A percentile compares a stretch with the other conserved stretches of the same genome.
Conservation (phyloP, 2,329 filamentous ascomycete genomes). For the Botrytis pseudocinerea region DNA sequence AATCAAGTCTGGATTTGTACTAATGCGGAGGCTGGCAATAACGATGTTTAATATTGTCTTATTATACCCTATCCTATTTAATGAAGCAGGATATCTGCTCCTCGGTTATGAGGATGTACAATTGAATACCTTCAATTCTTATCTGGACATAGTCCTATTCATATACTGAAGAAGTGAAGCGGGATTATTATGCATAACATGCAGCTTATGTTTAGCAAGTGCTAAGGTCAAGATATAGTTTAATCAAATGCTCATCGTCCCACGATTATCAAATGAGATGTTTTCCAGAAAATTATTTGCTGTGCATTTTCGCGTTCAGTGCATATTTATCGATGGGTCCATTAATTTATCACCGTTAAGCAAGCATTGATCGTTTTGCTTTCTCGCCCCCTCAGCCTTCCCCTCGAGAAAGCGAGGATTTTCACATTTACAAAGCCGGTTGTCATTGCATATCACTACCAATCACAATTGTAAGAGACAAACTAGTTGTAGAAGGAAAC, state of each 20-base stretch:
- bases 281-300: background rate
- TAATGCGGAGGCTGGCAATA: background rate
- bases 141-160: background rate
- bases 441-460: background rate
- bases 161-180: background rate
- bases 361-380: background rate
- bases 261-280: background rate
- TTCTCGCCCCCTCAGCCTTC: too few relatives aligned
- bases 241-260: background rate
- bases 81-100: background rate
- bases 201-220: background rate
- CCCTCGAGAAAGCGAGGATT: background rate
- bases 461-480: too few relatives aligned
- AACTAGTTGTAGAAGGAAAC: background rate
- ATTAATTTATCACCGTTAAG: background rate
- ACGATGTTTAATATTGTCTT: background rate
- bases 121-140: background rate
- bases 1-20: background rate
- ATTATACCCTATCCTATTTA: constrained; percentile 14
- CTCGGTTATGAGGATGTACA: background rate
- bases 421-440: too few relatives aligned
- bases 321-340: background rate
- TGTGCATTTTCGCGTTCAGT: too few relatives aligned
- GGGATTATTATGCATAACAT: background rate
- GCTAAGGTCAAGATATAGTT: background rate